A percentile compares a stretch with the other conserved stretches of the same genome.
These are phyloP conservation scores for Lepiota venenata DNA, from an alignment of 768 basidiomycete species.

Conservation along the genomic window DNA sequence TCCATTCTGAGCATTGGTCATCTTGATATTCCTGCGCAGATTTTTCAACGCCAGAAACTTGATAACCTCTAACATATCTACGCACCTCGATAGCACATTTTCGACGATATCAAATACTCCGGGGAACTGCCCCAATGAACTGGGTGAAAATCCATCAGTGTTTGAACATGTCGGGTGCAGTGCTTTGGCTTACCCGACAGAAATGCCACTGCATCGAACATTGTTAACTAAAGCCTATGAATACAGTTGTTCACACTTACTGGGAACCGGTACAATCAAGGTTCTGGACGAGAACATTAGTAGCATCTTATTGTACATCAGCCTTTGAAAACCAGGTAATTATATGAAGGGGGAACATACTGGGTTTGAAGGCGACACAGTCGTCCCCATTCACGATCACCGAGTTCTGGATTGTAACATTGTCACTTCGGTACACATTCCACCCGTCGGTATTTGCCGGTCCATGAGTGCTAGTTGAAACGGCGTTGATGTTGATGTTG, in stretches of 20 bases:
- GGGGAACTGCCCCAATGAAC: conserved; percentile 56
- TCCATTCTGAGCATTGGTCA: conserved; percentile 63
- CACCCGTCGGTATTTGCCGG: conserved; percentile 59
- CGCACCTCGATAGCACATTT: conserved; percentile 51
- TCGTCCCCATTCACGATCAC: conserved; percentile 54
- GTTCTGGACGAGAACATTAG: conserved; percentile 54
- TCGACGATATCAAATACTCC: conserved; percentile 57
- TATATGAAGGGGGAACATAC: conserved; percentile 20
- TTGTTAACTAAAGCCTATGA: background rate
- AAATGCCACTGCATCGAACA: conserved; percentile 42
- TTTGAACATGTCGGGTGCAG: background rate
- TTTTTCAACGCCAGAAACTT: background rate
- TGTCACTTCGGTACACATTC: conserved; percentile 59
- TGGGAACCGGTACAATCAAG: conserved; percentile 59
- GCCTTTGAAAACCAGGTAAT: background rate
- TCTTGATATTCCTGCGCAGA: conserved; percentile 50
- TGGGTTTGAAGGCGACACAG: conserved; percentile 58
- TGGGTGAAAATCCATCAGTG: conserved; percentile 17
- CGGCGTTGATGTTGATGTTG: conserved; percentile 43
- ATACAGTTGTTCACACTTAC: conserved; percentile 25
- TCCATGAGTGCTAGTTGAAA: conserved; percentile 38
- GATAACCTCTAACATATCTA: conserved; percentile 1
- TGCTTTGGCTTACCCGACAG: conserved; percentile 34
- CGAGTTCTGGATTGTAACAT: conserved; percentile 44
- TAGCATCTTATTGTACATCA: conserved; percentile 31